phyloP scores from a whole-genome alignment of 2,329 filamentous ascomycete species.

The Lojkania enalia region DNA sequence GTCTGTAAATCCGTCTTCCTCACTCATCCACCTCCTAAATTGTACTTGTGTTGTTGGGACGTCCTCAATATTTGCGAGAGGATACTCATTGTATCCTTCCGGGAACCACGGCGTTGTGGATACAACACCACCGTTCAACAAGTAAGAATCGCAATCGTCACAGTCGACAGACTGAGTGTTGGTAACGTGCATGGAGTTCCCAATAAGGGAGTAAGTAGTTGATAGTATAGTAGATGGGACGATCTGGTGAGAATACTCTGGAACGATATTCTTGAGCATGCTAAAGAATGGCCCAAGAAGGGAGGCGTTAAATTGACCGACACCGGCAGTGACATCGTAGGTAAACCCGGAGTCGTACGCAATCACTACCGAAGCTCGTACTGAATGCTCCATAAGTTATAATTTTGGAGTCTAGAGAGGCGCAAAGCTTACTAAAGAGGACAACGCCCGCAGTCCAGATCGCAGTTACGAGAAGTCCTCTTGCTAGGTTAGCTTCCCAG shows the following conservation, averaged over 20 bases:
- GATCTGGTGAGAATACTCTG: not conserved
- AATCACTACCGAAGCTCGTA: not conserved
- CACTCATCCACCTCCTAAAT: not conserved
- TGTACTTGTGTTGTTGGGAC: constrained; percentile 1
- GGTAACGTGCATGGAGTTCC: constrained; percentile 1
- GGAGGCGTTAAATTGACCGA: constrained; percentile 5
- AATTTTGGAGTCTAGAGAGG: not conserved
- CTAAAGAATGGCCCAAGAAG: not conserved
- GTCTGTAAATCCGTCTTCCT: not conserved
- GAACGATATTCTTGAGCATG: not conserved
- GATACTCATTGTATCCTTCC: constrained; percentile 2
- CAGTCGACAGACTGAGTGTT: not conserved
- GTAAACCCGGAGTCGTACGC: not conserved
- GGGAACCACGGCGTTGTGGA: constrained; percentile 4
- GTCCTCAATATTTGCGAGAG: constrained; percentile 1
- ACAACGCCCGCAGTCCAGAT: constrained; percentile 5
- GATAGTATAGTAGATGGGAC: not conserved
- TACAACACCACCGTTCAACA: constrained; percentile 1
- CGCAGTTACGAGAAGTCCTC: not conserved
- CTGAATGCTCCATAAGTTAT: not conserved
- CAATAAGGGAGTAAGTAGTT: not conserved
- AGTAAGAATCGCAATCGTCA: constrained; percentile 4
- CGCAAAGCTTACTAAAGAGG: constrained; percentile 2
- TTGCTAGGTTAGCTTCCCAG: not conserved
- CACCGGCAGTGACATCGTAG: constrained; percentile 7